These are phyloP conservation scores for Cercis canadensis DNA, from an alignment of 306 rosid genomes.

Conservation along the genomic window DNA sequence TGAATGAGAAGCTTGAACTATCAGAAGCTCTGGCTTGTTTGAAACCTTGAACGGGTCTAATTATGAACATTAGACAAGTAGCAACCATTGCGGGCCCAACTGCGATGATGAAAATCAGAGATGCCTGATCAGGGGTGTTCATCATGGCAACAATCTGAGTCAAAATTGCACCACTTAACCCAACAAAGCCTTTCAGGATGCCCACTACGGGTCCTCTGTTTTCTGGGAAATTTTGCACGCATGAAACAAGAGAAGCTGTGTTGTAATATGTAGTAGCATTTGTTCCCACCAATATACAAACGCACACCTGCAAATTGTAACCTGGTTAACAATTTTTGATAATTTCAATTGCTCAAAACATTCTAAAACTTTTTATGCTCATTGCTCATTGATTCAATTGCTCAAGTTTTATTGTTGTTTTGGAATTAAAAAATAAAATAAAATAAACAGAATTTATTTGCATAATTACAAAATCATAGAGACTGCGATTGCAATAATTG, in stretches of 20 bases:
- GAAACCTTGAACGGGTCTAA: slow-evolving; percentile 63
- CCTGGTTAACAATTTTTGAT: slow-evolving; percentile 23
- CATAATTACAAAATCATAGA: too few relatives aligned
- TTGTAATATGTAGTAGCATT: slow-evolving; percentile 85
- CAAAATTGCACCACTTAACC: slow-evolving; percentile 73
- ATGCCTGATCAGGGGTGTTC: slow-evolving; percentile 54
- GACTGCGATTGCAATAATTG: too few relatives aligned
- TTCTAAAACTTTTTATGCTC: too few relatives aligned
- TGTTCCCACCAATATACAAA: slow-evolving; percentile 68
- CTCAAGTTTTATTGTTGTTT: too few relatives aligned
- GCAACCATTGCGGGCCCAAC: slow-evolving; percentile 72
- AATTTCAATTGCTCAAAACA: not conserved
- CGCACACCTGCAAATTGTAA: slow-evolving; percentile 65
- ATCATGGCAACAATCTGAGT: slow-evolving; percentile 62
- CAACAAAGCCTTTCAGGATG: slow-evolving; percentile 77
- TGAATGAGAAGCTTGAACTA: slow-evolving; percentile 60
- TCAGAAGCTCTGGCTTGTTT: slow-evolving; percentile 61
- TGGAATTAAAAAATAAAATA: too few relatives aligned
- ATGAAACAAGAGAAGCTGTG: slow-evolving; percentile 68
- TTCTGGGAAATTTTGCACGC: slow-evolving; percentile 77
- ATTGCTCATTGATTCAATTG: too few relatives aligned
- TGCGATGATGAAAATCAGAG: slow-evolving; percentile 65
- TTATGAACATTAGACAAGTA: slow-evolving; percentile 59
- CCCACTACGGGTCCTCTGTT: slow-evolving; percentile 77
- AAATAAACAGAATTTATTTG: too few relatives aligned